Base-by-base conservation (phyloP, 768 basidiomycete genomes). In the Naganishia onofrii region DNA sequence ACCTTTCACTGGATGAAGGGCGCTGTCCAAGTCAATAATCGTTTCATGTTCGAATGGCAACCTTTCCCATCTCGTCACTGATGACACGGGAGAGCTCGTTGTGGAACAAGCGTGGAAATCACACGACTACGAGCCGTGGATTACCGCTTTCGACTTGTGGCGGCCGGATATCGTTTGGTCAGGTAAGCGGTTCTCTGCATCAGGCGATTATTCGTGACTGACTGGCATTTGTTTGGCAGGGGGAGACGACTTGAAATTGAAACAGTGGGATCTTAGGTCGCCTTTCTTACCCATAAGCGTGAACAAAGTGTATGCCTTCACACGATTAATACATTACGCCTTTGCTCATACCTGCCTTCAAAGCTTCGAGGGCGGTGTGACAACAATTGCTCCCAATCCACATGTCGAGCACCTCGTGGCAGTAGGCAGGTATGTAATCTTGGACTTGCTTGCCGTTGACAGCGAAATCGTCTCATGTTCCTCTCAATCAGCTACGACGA, bases 81-180 rank as follows among this genome's bases (percentile, higher is more conserved):
- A 70, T 21, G 81, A 81, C n/a, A 83, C 86, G 7, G 81, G 83
- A 0, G 82, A 83, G 17, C 78, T 90, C 31, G 65, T 76, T 0
- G 78, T 89, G 3, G 82, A 82, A 5, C 81, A 85, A 29, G 84
- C 84, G 1, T 98, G 93, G 93, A 83, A 87, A 69, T 94, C 91
- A 0, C 96, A 98, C 75, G 91, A 93, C 69, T 88, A 88, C 75
- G 96, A 99, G 77, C 90, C 94, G 0, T 99, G 96, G 96, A 87
- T 92, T 58, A 88, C 90, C 0, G 88, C 90, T 0, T 98, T 92
- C 89, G 86, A 97, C 75, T 88, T 89, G 73, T 95, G 92, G 90
- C 83, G 93, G 70, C 82, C 84, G 0, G 87, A 88, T 75, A 79
- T 91, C 42, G 83, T 96, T 4, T 97, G 91, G 82, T 92, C 92